Base-by-base conservation (phyloP, 176 grass and related monocot genomes). In the Oryza rufipogon region DNA sequence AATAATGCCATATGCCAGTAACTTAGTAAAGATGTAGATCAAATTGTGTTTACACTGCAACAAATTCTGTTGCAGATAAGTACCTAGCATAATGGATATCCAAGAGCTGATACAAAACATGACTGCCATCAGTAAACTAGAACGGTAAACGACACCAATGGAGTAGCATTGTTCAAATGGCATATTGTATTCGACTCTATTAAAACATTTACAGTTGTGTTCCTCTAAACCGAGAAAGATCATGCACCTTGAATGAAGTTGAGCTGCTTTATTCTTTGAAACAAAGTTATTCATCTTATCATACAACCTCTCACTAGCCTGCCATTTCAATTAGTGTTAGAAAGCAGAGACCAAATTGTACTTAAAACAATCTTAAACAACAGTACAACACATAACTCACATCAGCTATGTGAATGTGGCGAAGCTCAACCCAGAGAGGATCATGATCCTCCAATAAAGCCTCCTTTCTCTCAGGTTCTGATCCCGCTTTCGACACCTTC, bases 381-480 rank as follows among this genome's bases (percentile, higher is more conserved):
- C 12, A 83, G 20, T 85, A 70, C 34, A 91, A 33, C 16, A 82
- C 47, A 60, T 5, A 34, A 92, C 93, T 94, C 76, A 98, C 96
- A 91, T 98, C 93, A 87, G 89, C 96, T 92, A 98, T 98, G 81
- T 98, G 96, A 87, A 78, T 61, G 93, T 98, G 87, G 33, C 93
- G 93, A 83, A 98, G 96, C 66, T 98, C 96, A 73, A 94, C 48
- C 93, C 96, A 98, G 73, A 98, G 66, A n/a, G 89, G 91, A 80
- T 98, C 96, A 75, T 96, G 91, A 68, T 98, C 96, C 85, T 98
- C 96, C 52, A 98, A 76, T 66, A 98, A 81, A 72, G 86, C 84
- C 34, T 98, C 96, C 75, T 95, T 98, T 64, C 80, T 95, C 86
- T 98, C 95, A 80, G 84, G 84, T 74, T 81, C 82, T 68, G 85